Evolutionary conservation across 805 yeast genomes (phyloP).

Genomic region (Candida namnaoensis): DNA sequence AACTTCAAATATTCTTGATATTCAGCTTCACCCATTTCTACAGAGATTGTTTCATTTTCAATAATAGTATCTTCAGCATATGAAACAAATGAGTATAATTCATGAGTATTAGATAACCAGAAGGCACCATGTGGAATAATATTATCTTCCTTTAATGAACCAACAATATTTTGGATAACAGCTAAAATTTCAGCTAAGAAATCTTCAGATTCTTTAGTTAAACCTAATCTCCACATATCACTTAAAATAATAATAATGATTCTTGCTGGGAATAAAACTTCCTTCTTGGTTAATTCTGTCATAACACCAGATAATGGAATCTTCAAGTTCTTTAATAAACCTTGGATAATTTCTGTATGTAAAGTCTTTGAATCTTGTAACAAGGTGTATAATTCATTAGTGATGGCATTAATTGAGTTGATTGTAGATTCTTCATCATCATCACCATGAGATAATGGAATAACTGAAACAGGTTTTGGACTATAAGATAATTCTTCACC

Average conservation of each 20-base stretch:
- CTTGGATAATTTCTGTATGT: constrained; percentile 80
- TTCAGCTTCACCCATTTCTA: constrained; percentile 85
- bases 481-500: constrained; percentile 21
- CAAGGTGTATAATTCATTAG: constrained; percentile 64
- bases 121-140: constrained; percentile 89
- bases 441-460: constrained; percentile 47
- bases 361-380: constrained; percentile 64
- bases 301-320: constrained; percentile 84
- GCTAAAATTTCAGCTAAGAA: constrained; percentile 84
- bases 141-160: constrained; percentile 75
- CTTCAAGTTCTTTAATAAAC: constrained; percentile 74
- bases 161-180: constrained; percentile 78
- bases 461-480: constrained; percentile 53
- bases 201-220: constrained; percentile 85
- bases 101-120: constrained; percentile 96
- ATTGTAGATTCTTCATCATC: constrained; percentile 29
- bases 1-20: constrained; percentile 82
- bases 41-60: constrained; percentile 70
- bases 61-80: constrained; percentile 90
- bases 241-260: constrained; percentile 84
- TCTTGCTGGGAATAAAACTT: constrained; percentile 93
- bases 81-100: constrained; percentile 86
- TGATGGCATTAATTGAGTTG: constrained; percentile 55
- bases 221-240: constrained; percentile 97
- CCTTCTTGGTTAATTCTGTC: constrained; percentile 75